Percentiles rank a stretch among this genome's conserved stretches.
These are phyloP conservation scores for Trypanosoma mega DNA, from an alignment of 208 protist species.

Conservation along the genomic window DNA sequence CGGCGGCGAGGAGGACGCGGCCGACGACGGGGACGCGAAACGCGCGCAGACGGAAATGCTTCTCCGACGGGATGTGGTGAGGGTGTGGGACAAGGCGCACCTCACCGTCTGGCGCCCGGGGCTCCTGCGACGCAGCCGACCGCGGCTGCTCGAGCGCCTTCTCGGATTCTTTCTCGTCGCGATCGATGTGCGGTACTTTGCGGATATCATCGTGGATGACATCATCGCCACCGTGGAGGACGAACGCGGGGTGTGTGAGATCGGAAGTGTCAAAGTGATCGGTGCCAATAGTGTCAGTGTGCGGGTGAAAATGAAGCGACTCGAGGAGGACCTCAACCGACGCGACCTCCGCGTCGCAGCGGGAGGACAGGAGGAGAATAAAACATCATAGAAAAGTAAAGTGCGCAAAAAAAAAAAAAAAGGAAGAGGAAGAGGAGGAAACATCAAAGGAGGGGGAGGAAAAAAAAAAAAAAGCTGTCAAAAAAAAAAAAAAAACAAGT, in stretches of 20 bases:
- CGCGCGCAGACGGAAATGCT: slow-evolving; percentile 47
- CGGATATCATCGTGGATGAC: slow-evolving; percentile 55
- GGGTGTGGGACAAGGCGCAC: slow-evolving; percentile 48
- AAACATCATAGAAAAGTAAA: background rate
- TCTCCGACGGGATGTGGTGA: slow-evolving; percentile 53
- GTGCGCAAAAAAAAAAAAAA: background rate
- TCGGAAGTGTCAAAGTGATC: slow-evolving; percentile 38
- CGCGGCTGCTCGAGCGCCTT: slow-evolving; percentile 30
- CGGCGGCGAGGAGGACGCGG: background rate
- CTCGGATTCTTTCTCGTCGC: slow-evolving; percentile 29
- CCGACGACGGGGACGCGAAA: slow-evolving; percentile 5
- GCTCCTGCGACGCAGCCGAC: slow-evolving; percentile 29
- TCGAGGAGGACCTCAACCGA: slow-evolving; percentile 39
- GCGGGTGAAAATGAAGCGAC: slow-evolving; percentile 39
- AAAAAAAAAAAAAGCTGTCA: slow-evolving; percentile 6
- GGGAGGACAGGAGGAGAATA: background rate
- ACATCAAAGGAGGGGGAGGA: background rate
- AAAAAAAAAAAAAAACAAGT: slow-evolving; percentile 9
- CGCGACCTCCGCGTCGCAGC: slow-evolving; percentile 18
- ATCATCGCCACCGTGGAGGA: slow-evolving; percentile 34
- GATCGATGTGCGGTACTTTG: slow-evolving; percentile 36
- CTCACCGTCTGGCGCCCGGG: slow-evolving; percentile 64
- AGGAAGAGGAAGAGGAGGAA: slow-evolving; percentile 5
- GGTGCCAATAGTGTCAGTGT: slow-evolving; percentile 40
- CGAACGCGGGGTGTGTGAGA: slow-evolving; percentile 9